Base-by-base conservation (phyloP, 2,329 filamentous ascomycete species). In the Aspergillus ochraceus region DNA sequence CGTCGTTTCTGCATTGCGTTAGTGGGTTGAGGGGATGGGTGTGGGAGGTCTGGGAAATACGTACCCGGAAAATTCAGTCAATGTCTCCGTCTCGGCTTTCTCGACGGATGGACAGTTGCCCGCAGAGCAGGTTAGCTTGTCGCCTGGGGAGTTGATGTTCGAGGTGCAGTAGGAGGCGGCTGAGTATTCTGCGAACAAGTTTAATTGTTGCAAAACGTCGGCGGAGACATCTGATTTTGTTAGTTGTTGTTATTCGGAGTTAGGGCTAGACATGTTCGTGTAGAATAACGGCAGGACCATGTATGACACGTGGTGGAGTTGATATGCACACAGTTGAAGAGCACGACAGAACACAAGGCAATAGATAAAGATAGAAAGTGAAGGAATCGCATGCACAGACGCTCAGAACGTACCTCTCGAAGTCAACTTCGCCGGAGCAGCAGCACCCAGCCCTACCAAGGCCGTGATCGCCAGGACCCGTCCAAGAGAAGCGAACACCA, bases 91-190 rank as follows among this genome's bases (percentile, higher is more conserved):
- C 36, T 77, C 71, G 2, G 80, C 80, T 0, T 74, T 67, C 68
- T 84, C 73, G 3, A 85, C 81, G 0, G 70, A 65, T 1, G 80
- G 77, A 64, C 83, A 85, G 62, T 80, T 82, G 1, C 75, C 78
- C 9, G 74, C 68, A 0, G 71, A 63, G 63, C 83, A 85, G 9
- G 72, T 73, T 49, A 84, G 53, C 54, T 77, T 77, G 10, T 76
- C 76, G 47, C 74, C 75, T 2, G 78, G 60, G 29, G 76, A 76
- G 57, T 81, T 71, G 69, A 81, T 77, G 69, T 85, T 84, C 45
- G 63, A 69, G 2, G 75, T 65, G 67, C 83, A 85, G 69, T 85
- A 85, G 20, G 82, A 75, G 3, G 83, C 83, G 2, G 81, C 82
- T 2, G 82, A 76, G 67, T 82, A 85, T 60, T 85, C 78, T 46